Evolutionary conservation across 306 rosid species (phyloP).

Genomic region (Gillenia trifoliata): DNA sequence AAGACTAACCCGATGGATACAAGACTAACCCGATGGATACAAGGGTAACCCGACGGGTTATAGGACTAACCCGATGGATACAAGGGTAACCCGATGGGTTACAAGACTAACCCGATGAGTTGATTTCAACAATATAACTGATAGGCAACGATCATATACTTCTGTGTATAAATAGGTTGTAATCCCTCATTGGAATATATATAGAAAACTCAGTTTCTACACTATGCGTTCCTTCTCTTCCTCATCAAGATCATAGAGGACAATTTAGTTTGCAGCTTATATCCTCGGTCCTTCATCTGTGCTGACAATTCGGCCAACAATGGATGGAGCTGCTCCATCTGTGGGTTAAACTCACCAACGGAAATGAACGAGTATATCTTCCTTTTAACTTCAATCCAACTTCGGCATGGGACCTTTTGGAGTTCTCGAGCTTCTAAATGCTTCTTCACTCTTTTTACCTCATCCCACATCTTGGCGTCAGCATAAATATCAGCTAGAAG

Average conservation of each 20-base stretch:
- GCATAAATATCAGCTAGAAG: conserved; percentile 83
- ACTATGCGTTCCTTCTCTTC: conserved; percentile 79
- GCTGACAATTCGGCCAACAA: conserved; percentile 47
- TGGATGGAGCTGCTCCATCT: conserved; percentile 62
- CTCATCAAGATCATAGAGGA: conserved; percentile 71
- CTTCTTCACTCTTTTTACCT: conserved; percentile 64
- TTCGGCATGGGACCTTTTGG: conserved; percentile 73
- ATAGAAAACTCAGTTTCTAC: too few species aligned
- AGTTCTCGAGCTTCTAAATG: conserved; percentile 54
- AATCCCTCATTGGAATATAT: too few species aligned
- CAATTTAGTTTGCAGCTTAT: conserved; percentile 60
- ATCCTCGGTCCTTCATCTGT: conserved; percentile 76
- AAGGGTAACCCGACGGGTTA: too few species aligned
- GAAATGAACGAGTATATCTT: conserved; percentile 67
- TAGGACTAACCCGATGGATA: too few species aligned
- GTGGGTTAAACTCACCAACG: conserved; percentile 60
- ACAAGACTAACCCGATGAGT: too few species aligned
- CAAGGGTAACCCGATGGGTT: too few species aligned
- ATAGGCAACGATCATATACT: too few species aligned
- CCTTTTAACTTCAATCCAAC: conserved; percentile 78
- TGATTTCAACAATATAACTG: too few species aligned
- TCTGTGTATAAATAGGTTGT: too few species aligned
- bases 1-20: too few species aligned
- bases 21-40: too few species aligned
- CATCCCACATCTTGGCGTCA: conserved; percentile 64